Percentiles rank a stretch among this genome's conserved stretches.
Evolutionary conservation across 2,329 filamentous ascomycete genomes (phyloP).

Genomic region (Monosporascus sp.): DNA sequence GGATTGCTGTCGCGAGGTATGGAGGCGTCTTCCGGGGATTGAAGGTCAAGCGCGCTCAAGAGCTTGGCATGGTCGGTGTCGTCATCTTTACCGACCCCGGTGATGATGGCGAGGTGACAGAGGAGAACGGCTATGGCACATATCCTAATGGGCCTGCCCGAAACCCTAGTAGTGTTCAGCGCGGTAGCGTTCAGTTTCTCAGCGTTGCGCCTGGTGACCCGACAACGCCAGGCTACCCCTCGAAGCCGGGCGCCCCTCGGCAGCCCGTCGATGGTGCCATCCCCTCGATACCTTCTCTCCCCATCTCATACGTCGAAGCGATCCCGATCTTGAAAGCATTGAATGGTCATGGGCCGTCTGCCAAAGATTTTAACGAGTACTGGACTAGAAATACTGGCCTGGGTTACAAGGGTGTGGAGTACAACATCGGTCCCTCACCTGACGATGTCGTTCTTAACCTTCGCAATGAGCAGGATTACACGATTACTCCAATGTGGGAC

Average conservation of each 20-base stretch:
- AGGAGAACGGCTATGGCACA: slow-evolving; percentile 69
- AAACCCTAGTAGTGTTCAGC: slow-evolving; percentile 82
- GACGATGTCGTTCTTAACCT: slow-evolving; percentile 66
- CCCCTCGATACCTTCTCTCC: slow-evolving; percentile 83
- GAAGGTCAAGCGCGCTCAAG: slow-evolving; percentile 88
- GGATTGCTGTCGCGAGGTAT: slow-evolving; percentile 84
- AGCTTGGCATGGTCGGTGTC: slow-evolving; percentile 81
- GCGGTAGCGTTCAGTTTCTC: slow-evolving; percentile 80
- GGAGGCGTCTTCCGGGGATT: slow-evolving; percentile 82
- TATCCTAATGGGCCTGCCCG: slow-evolving; percentile 87
- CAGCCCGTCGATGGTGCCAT: slow-evolving; percentile 64
- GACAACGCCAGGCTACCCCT: slow-evolving; percentile 90
- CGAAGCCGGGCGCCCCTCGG: slow-evolving; percentile 80
- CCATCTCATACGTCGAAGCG: slow-evolving; percentile 83
- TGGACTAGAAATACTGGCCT: slow-evolving; percentile 71
- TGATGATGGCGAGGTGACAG: slow-evolving; percentile 77
- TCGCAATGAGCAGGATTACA: slow-evolving; percentile 75
- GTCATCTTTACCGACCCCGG: slow-evolving; percentile 86
- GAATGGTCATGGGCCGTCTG: slow-evolving; percentile 80
- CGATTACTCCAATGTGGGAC: slow-evolving; percentile 80
- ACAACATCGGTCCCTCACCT: slow-evolving; percentile 80
- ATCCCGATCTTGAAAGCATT: slow-evolving; percentile 83
- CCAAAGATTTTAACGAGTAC: slow-evolving; percentile 63
- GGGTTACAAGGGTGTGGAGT: slow-evolving; percentile 73
- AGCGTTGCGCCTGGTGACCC: slow-evolving; percentile 69